A percentile compares a stretch with the other conserved stretches of the same genome.
These are phyloP conservation scores for Colletotrichum magnum DNA, from an alignment of 2,329 filamentous ascomycete genomes.

Conservation along the genomic window DNA sequence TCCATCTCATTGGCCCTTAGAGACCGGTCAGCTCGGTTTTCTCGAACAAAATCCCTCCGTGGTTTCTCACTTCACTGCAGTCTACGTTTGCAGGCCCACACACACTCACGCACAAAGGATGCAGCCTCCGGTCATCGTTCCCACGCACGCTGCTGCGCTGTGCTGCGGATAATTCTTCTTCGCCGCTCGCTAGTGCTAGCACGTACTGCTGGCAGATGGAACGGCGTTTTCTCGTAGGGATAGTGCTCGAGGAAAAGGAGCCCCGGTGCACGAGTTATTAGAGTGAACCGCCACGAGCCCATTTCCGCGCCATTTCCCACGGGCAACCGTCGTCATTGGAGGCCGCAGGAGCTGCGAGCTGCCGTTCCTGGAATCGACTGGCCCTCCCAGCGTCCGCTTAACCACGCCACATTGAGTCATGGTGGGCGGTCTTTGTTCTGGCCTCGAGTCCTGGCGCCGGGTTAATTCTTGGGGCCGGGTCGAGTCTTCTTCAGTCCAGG, in stretches of 20 bases:
- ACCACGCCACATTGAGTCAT: slow-evolving; percentile 36
- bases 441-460: not conserved
- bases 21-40: slow-evolving; percentile 6
- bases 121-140: slow-evolving; percentile 25
- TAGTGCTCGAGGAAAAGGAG: not conserved
- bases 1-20: slow-evolving; percentile 12
- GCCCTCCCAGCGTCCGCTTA: slow-evolving; percentile 26
- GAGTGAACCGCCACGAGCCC: slow-evolving; percentile 12
- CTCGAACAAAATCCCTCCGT: slow-evolving; percentile 16
- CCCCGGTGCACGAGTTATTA: too few species aligned
- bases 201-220: not conserved
- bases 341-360: not conserved
- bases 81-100: slow-evolving; percentile 14
- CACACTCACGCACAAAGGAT: slow-evolving; percentile 27
- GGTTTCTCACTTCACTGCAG: slow-evolving; percentile 4
- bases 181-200: not conserved
- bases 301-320: slow-evolving; percentile 10
- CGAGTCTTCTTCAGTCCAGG: not conserved
- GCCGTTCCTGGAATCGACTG: slow-evolving; percentile 29
- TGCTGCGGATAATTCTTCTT: slow-evolving; percentile 28
- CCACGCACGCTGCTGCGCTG: not conserved
- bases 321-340: slow-evolving; percentile 4
- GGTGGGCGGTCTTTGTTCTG: slow-evolving; percentile 29
- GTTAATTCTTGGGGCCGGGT: too few species aligned
- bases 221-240: not conserved